A percentile compares a stretch with the other conserved stretches of the same genome.
Evolutionary conservation across 192 early-diverging fungal genomes (phyloP).

Genomic region (Cetraspora pellucida): DNA sequence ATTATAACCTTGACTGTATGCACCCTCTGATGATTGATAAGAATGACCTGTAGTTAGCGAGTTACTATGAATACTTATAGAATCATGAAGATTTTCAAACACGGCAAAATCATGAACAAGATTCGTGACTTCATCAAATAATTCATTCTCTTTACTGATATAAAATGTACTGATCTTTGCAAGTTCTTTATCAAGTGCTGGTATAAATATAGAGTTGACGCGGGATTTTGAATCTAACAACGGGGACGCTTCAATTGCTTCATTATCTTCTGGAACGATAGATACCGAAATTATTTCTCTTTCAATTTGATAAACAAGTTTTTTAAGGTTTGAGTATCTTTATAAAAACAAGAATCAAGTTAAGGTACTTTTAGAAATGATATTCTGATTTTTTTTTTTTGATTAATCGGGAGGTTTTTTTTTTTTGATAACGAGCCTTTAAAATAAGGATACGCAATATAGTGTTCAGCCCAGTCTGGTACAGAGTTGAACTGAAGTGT

Average conservation of each 20-base stretch:
- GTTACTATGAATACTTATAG: neutral
- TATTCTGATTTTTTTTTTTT: neutral
- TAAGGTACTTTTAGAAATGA: too few relatives aligned
- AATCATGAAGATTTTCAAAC: conserved; percentile 46
- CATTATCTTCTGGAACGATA: conserved; percentile 41
- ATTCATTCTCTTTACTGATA: conserved; percentile 76
- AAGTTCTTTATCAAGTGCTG: conserved; percentile 82
- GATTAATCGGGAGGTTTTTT: neutral
- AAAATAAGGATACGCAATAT: conserved; percentile 62
- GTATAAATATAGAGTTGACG: conserved; percentile 62
- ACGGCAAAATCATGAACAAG: conserved; percentile 59
- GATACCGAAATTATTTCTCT: conserved; percentile 48
- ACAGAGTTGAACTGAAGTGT: conserved; percentile 90
- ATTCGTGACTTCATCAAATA: conserved; percentile 67
- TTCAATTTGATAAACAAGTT: conserved; percentile 76
- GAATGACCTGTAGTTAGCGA: neutral
- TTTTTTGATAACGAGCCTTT: neutral
- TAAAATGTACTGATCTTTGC: conserved; percentile 86
- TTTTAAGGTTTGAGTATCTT: conserved; percentile 78
- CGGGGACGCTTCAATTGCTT: conserved; percentile 41
- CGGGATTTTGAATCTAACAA: conserved; percentile 43
- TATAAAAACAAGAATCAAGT: conserved; percentile 18
- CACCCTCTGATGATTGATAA: neutral
- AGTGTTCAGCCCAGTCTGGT: conserved; percentile 82
- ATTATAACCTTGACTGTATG: conserved; percentile 12